Conservation (phyloP, 2,329 filamentous ascomycete species). For the Epichloe scottii region DNA sequence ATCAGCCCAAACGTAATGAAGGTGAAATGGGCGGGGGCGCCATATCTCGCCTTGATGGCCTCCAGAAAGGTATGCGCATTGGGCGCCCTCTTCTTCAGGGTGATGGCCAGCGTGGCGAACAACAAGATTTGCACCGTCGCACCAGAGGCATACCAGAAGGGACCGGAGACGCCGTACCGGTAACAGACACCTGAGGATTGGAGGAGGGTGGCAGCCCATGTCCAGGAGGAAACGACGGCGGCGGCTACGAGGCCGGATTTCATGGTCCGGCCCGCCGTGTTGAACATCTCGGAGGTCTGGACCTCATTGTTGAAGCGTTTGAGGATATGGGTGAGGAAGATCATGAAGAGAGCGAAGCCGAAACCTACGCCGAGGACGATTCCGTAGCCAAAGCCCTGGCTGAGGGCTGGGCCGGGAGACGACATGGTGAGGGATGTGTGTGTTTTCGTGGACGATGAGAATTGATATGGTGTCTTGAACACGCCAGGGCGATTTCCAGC, state of each 20-base stretch:
- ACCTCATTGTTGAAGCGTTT: slow-evolving; percentile 53
- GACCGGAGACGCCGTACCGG: slow-evolving; percentile 55
- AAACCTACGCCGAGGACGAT: slow-evolving; percentile 64
- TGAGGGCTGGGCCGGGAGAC: slow-evolving; percentile 24
- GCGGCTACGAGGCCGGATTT: slow-evolving; percentile 81
- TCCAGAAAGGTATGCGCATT: slow-evolving; percentile 82
- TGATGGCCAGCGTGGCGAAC: slow-evolving; percentile 82
- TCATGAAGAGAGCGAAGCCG: slow-evolving; percentile 64
- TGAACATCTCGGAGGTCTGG: slow-evolving; percentile 89
- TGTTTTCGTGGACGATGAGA: too few relatives aligned
- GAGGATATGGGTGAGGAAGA: slow-evolving; percentile 57
- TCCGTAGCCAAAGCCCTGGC: slow-evolving; percentile 62
- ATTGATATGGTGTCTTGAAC: too few relatives aligned
- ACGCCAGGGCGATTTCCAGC: too few relatives aligned
- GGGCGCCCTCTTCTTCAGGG: slow-evolving; percentile 73
- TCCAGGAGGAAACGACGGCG: slow-evolving; percentile 88
- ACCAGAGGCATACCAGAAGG: slow-evolving; percentile 51
- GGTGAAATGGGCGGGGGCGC: slow-evolving; percentile 55
- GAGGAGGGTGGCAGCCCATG: slow-evolving; percentile 75
- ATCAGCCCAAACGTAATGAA: slow-evolving; percentile 74
- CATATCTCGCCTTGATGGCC: slow-evolving; percentile 71
- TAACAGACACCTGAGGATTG: slow-evolving; percentile 77
- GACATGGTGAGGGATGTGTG: slow-evolving; percentile 4
- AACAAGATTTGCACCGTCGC: slow-evolving; percentile 79
- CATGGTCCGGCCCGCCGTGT: slow-evolving; percentile 73